Evolutionary conservation across 345 rosid species (phyloP).

Genomic region (Barbarea vulgaris): DNA sequence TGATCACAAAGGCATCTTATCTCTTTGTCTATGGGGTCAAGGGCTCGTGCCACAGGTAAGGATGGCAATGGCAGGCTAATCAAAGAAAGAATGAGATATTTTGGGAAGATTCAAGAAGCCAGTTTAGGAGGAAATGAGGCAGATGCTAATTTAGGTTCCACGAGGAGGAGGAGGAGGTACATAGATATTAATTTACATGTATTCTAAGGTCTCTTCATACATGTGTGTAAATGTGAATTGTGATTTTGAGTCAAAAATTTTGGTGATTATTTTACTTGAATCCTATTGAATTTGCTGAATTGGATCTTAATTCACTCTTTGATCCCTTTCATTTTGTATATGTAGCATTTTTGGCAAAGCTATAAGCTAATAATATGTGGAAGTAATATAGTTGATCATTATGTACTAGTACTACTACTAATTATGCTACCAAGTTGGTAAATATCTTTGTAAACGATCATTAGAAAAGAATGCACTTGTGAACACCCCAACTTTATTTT

Average conservation of each 20-base stretch:
- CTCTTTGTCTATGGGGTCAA: conserved; percentile 10
- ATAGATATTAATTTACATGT: conserved; percentile 27
- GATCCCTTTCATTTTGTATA: conserved; percentile 28
- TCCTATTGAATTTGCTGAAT: conserved; percentile 17
- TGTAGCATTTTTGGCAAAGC: conserved; percentile 25
- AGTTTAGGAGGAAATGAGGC: conserved; percentile 17
- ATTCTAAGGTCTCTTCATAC: conserved; percentile 14
- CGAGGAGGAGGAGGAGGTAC: conserved; percentile 21
- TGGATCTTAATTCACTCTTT: conserved; percentile 6
- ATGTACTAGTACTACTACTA: background rate
- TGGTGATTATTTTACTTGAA: conserved; percentile 23
- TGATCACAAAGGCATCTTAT: conserved; percentile 35
- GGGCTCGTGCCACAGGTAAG: conserved; percentile 2
- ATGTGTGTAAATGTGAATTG: conserved; percentile 27
- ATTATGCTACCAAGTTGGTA: background rate
- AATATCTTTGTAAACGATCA: background rate
- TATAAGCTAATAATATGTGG: conserved; percentile 20
- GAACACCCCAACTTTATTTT: background rate
- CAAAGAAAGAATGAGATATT: background rate
- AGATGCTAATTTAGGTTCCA: conserved; percentile 28
- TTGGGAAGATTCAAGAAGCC: conserved; percentile 28
- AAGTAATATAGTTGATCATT: background rate
- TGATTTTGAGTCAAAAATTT: conserved; percentile 22
- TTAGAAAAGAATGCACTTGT: background rate
- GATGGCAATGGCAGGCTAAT: conserved; percentile 6